Evolutionary conservation across 306 rosid species (phyloP).

Genomic region (Cyclanthera cordifolia): DNA sequence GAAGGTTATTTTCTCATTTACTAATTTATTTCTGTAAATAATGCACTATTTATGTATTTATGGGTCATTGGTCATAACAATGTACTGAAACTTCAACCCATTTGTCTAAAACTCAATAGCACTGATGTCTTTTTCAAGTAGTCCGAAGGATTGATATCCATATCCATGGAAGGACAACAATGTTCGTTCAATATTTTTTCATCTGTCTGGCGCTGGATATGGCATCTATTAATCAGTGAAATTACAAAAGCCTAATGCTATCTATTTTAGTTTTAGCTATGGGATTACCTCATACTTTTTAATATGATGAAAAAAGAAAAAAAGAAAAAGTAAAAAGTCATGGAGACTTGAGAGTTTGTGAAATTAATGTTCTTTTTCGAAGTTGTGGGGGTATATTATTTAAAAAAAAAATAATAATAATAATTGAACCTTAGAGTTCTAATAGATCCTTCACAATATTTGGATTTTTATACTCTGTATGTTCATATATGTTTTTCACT

Average conservation of each 20-base stretch:
- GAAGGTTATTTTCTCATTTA: constrained; percentile 42
- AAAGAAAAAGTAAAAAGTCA: not conserved
- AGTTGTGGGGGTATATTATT: not conserved
- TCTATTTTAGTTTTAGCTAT: not conserved
- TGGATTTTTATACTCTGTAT: not conserved
- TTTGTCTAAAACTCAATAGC: not conserved
- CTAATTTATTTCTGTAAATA: not conserved
- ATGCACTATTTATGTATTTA: constrained; percentile 9
- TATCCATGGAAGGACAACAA: not conserved
- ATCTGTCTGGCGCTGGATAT: too few relatives aligned
- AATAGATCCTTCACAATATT: not conserved
- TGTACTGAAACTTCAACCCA: not conserved
- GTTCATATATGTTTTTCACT: constrained; percentile 9
- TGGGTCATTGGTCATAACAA: not conserved
- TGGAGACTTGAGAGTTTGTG: not conserved
- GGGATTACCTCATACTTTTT: not conserved
- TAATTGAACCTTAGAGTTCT: not conserved
- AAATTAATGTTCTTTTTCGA: not conserved
- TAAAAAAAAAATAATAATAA: too few relatives aligned
- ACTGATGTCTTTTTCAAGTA: not conserved
- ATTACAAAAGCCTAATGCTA: not conserved
- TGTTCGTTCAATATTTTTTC: not conserved
- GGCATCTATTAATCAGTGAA: too few relatives aligned
- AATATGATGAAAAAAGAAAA: not conserved
- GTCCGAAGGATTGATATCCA: not conserved